Evolutionary conservation across 2,329 filamentous ascomycete species (phyloP), one percentile per base, ranked within the genome.

Genomic region (Emmonsia crescens): DNA sequence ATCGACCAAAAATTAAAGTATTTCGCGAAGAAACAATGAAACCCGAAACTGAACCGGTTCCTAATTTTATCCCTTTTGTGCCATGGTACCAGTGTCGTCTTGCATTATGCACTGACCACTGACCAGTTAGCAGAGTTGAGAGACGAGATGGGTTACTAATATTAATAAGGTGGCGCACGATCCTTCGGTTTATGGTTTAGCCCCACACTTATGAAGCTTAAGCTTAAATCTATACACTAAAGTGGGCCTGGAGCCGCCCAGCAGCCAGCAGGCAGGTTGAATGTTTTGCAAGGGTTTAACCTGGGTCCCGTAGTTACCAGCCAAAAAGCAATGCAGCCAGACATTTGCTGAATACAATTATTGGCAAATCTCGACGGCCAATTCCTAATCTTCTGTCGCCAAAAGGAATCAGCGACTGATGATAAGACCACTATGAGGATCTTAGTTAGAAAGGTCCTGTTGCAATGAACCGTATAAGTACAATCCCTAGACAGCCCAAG

Each of bases 191-290:
- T 64, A 64, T 66, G 67, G 68, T 70, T 74, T 72, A 72, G 70
- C 71, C 49, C 68, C 67, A 65, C 65, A 68, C 69, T 71, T 68
- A 66, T 67, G 71, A 72, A 75, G 72, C 73, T 75, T 75, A 76
- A 76, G 74, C 73, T 75, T 75, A 76, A 76, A 46, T 74, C 72
- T 72, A 69, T 8, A 75, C 74, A 74, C 73, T 72, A 74, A 73
- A 29, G 24, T 24, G 31, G 29, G 31, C 31, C 51, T 38, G n/a
- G 52, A 38, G 31, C 31, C 46, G 21, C 46, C 21, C 46, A 5
- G 10, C 5, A 27, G 46, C 42, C 6, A 38, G 12, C 36, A 6
- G 12, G 36, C 36, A 12, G 21, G 46, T 5, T 10, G 1, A 3
- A 4, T 36, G 42, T 36, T n/a, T 54, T 21, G 31, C 51, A 55